Evolutionary conservation across 179 eudicot species (phyloP), one percentile per base, ranked within the genome.

Genomic region (Corrigiola litoralis): DNA sequence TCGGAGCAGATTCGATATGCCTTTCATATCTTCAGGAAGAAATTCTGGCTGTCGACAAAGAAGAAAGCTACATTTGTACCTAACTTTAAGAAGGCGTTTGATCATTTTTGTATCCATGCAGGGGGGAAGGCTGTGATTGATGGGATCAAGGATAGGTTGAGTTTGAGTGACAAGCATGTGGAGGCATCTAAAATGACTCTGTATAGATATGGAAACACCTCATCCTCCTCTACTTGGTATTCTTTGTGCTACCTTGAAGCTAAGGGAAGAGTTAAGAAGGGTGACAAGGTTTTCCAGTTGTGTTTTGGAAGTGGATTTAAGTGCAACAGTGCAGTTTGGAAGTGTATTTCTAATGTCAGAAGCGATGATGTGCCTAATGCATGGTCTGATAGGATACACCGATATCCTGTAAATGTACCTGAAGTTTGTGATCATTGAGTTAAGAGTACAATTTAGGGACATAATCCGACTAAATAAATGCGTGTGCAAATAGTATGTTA

Each of bases 301-400:
- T 74, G 80, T 27, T 80, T 82, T 57, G 87, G 87, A 44, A 77
- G 84, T 70, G 84, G 87, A 2, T 82, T 82, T 57, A 82, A 80
- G 54, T 83, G 87, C 44, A 83, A 83, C 23, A 80, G 81, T 73
- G 87, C 84, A 36, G 77, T 75, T n/a, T 83, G 87, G 87, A 80
- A 78, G 52, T 75, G 84, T 45, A 49, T 80, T 31, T 66, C 77
- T 24, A 63, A 63, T 41, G 34, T 1, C 1, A 33, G 55, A 18
- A 58, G 76, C 17, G 38, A 48, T 5, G 65, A 72, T 34, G 45
- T 25, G 4, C 59, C 66, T 5, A 82, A 75, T 70, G 84, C 76
- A 14, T 82, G 87, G 84, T 62, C 65, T 51, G 80, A 82, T 63
- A 77, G 73, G 74, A 80, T 82, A 3, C 71, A 75, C 67, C 29